These are phyloP conservation scores for Symbiodinium pilosum DNA, from an alignment of 73 alveolate genomes.

Conservation along the genomic window DNA sequence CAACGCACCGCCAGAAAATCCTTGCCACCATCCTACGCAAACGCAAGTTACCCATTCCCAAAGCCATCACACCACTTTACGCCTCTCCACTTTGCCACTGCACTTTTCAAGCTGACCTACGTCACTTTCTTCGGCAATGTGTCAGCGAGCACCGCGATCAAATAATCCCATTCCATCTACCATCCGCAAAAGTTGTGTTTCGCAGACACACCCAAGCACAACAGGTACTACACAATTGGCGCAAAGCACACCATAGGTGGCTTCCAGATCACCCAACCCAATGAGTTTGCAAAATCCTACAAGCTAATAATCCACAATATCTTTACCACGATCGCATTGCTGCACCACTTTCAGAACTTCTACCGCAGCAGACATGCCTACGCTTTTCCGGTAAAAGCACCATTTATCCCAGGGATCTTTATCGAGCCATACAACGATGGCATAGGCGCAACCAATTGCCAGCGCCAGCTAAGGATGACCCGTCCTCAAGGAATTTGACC, in stretches of 20 bases:
- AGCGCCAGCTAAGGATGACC: not conserved
- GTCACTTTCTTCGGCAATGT: too few relatives aligned
- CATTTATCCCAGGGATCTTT: not conserved
- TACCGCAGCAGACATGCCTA: not conserved
- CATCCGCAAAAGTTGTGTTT: too few relatives aligned
- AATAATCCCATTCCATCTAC: too few relatives aligned
- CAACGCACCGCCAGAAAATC: too few relatives aligned
- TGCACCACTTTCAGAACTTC: not conserved
- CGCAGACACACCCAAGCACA: too few relatives aligned
- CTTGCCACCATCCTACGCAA: too few relatives aligned
- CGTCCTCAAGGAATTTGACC: not conserved
- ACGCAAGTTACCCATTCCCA: too few relatives aligned
- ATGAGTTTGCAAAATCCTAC: too few relatives aligned
- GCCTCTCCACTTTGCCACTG: too few relatives aligned
- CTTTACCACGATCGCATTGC: not conserved
- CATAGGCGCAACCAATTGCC: not conserved
- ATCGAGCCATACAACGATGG: not conserved
- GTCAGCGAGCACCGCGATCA: too few relatives aligned
- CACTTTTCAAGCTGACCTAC: too few relatives aligned
- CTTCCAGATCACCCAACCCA: not conserved
- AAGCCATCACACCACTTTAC: too few relatives aligned
- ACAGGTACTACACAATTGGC: not conserved
- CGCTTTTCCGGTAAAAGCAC: not conserved
- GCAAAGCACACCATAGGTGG: not conserved
- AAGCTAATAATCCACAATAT: not conserved